Evolutionary conservation across 352 stramenopile genomes (phyloP).

Genomic region (Paralagenidium karlingii): DNA sequence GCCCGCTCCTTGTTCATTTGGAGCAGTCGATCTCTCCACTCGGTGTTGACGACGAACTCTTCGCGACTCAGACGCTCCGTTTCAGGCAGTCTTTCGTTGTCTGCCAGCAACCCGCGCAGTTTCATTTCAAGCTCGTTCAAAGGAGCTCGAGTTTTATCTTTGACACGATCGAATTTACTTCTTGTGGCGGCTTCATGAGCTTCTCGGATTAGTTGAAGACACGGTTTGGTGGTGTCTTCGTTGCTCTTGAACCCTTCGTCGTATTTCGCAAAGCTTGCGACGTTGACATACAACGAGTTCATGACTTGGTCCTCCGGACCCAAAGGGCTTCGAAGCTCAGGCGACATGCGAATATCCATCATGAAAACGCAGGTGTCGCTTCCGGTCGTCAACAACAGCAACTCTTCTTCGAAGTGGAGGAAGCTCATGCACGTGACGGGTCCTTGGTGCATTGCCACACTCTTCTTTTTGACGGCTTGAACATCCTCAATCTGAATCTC

Average conservation of each 20-base stretch:
- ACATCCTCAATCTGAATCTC: slow-evolving; percentile 46
- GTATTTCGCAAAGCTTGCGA: slow-evolving; percentile 56
- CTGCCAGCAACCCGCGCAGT: slow-evolving; percentile 49
- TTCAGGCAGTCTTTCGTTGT: slow-evolving; percentile 58
- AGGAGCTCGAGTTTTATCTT: slow-evolving; percentile 44
- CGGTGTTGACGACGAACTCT: slow-evolving; percentile 86
- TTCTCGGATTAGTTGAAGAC: slow-evolving; percentile 23
- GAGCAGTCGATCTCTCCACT: slow-evolving; percentile 43
- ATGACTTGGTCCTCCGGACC: slow-evolving; percentile 10
- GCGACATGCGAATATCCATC: slow-evolving; percentile 35
- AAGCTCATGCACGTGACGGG: slow-evolving; percentile 48
- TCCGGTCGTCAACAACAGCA: slow-evolving; percentile 47
- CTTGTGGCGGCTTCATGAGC: slow-evolving; percentile 14
- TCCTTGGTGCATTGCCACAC: slow-evolving; percentile 30
- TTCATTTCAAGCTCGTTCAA: slow-evolving; percentile 51
- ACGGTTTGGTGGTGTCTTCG: slow-evolving; percentile 18
- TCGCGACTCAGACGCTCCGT: slow-evolving; percentile 58
- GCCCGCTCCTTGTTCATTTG: slow-evolving; percentile 35
- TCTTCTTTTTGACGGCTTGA: slow-evolving; percentile 55
- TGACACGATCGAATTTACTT: slow-evolving; percentile 40
- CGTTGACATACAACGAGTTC: slow-evolving; percentile 44
- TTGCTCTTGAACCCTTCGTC: slow-evolving; percentile 43
- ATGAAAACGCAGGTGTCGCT: slow-evolving; percentile 52
- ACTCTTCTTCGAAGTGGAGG: slow-evolving; percentile 14
- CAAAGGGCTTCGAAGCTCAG: slow-evolving; percentile 2